phyloP scores from a whole-genome alignment of 164 flowering plant genomes.

The Amborella trichopoda region DNA sequence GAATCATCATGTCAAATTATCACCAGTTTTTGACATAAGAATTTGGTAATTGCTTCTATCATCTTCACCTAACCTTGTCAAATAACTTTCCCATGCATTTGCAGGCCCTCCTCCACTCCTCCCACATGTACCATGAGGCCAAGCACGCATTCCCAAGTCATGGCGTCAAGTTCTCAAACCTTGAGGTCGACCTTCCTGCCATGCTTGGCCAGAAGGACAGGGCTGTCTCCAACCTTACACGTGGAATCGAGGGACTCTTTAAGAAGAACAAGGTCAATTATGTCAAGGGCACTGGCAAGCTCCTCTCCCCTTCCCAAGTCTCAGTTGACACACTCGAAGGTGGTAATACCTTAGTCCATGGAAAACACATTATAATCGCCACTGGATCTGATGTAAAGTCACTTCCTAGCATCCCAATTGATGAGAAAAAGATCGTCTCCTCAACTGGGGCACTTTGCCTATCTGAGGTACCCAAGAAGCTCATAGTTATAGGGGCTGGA shows the following conservation, averaged over 20 bases:
- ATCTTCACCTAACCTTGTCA: too few species aligned
- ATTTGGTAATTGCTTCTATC: too few species aligned
- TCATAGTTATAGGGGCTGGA: slow-evolving; percentile 85
- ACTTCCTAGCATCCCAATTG: slow-evolving; percentile 78
- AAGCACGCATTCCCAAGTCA: slow-evolving; percentile 64
- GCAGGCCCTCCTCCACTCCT: slow-evolving; percentile 93
- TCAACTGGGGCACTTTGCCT: slow-evolving; percentile 87
- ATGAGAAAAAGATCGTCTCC: slow-evolving; percentile 82
- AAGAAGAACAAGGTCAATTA: slow-evolving; percentile 90
- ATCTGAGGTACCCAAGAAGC: slow-evolving; percentile 69
- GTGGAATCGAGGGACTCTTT: slow-evolving; percentile 86
- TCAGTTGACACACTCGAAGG: slow-evolving; percentile 79
- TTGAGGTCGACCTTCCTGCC: slow-evolving; percentile 84
- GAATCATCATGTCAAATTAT: too few species aligned
- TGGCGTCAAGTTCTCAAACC: slow-evolving; percentile 66
- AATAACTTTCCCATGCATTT: too few species aligned
- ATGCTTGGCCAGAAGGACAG: slow-evolving; percentile 90
- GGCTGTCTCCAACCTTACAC: slow-evolving; percentile 63
- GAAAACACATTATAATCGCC: slow-evolving; percentile 79
- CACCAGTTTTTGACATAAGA: too few species aligned
- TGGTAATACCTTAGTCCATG: slow-evolving; percentile 55
- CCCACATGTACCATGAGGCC: slow-evolving; percentile 96
- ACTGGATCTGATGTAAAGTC: slow-evolving; percentile 91
- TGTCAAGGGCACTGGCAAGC: slow-evolving; percentile 83
- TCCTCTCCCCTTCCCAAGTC: slow-evolving; percentile 70